Base-by-base conservation (phyloP, 1,139 yeast genomes). In the Pichia sp. region DNA sequence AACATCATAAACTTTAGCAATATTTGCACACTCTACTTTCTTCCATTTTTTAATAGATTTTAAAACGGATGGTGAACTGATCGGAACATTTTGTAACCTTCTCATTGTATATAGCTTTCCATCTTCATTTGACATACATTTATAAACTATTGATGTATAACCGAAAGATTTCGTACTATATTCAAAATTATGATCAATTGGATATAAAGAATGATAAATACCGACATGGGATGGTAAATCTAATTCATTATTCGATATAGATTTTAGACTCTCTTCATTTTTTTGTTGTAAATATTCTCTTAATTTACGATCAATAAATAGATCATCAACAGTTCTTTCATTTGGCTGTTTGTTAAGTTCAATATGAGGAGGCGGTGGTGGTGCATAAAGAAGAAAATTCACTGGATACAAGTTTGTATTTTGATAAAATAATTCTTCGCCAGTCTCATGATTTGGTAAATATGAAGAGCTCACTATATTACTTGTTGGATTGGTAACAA, bases 331-430 rank as follows among this genome's bases (percentile, higher is more conserved):
- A 39, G 78, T 79, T 44, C 88, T 76, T 66, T 88, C 90, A 63
- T 88, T 80, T 1, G 86, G 78, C 40, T 78, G 75, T 53, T 84
- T 68, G 4, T 83, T 81, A 8, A 78, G 66, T 26, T 75, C 71
- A 51, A 80, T 66, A 55, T 86, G 79, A 31, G 90, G 90, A 4
- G 95, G 94, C 3, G 95, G 87, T 26, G 79, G 78, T 1, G 97
- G 97, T 0, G 97, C 95, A 66, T 90, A 90, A 44, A 89, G 68
- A 66, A 90, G 96, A 62, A 87, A 86, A 60, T 89, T 92, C 44
- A 88, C 70, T 1, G 96, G 92, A 57, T 73, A 83, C 43, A 67
- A 46, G 38, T 61, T 56, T 1, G 66, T 59, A 30, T 61, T 62
- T 48, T 59, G 64, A 48, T 56, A 64, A 47, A 61, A 65, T 5